Evolutionary conservation across 768 basidiomycete species (phyloP).

Genomic region (Auriscalpium orientale): DNA sequence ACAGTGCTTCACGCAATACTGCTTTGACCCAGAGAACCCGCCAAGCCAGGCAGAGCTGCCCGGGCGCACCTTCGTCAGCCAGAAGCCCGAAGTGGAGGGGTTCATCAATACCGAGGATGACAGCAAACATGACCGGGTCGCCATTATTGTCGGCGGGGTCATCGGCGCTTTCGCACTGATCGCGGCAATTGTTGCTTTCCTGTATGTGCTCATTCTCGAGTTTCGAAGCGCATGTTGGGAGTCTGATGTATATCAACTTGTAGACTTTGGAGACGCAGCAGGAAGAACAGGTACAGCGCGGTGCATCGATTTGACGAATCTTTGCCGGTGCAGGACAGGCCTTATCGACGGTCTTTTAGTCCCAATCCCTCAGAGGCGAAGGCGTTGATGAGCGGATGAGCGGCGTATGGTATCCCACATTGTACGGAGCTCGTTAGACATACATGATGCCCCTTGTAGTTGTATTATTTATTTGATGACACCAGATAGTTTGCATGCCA

Average conservation of each 20-base stretch:
- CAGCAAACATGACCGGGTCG: slow-evolving; percentile 35
- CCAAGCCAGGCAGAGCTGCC: slow-evolving; percentile 21
- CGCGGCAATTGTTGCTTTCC: slow-evolving; percentile 22
- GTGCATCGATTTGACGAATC: too few species aligned
- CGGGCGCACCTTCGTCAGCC: slow-evolving; percentile 35
- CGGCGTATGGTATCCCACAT: too few species aligned
- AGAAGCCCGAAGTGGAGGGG: slow-evolving; percentile 49
- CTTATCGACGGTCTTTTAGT: too few species aligned
- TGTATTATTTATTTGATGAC: too few species aligned
- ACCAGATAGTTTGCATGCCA: too few species aligned
- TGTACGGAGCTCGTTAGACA: too few species aligned
- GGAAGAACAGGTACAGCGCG: neutral
- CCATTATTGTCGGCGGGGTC: slow-evolving; percentile 40
- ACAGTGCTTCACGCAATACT: slow-evolving; percentile 23
- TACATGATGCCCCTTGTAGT: too few species aligned
- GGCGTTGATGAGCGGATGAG: too few species aligned
- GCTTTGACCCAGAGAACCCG: slow-evolving; percentile 22
- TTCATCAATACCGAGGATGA: slow-evolving; percentile 35
- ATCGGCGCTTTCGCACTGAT: slow-evolving; percentile 38
- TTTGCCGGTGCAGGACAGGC: too few species aligned
- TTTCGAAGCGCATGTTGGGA: neutral
- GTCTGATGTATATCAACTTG: neutral
- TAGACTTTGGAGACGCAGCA: neutral
- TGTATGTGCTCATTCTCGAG: slow-evolving; percentile 21
- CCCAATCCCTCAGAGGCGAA: too few species aligned